phyloP scores from a whole-genome alignment of 768 basidiomycete genomes.

The Lentinula lateritia region DNA sequence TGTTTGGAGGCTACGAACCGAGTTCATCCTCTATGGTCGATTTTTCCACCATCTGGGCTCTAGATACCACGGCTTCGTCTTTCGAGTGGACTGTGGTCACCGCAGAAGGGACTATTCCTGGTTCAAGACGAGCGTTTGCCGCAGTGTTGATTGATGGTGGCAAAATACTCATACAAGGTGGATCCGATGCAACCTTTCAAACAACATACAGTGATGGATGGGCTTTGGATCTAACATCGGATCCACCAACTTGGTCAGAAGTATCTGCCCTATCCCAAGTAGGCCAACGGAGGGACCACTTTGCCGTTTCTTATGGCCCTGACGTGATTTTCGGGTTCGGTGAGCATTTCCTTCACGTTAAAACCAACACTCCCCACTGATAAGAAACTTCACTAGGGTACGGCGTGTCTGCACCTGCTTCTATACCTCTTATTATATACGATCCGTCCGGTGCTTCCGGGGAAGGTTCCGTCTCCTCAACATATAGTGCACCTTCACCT shows the following conservation, averaged over 20 bases:
- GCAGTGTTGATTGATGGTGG: conserved; percentile 41
- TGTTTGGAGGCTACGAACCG: conserved; percentile 68
- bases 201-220: conserved; percentile 61
- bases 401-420: conserved; percentile 42
- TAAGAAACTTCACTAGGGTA: conserved; percentile 32
- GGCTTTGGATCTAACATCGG: conserved; percentile 54
- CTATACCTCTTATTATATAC: conserved; percentile 52
- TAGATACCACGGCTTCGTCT: conserved; percentile 48
- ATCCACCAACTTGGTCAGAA: conserved; percentile 55
- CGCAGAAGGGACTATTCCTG: conserved; percentile 39
- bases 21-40: conserved; percentile 43
- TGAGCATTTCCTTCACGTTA: conserved; percentile 27
- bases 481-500: conserved; percentile 32
- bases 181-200: conserved; percentile 54
- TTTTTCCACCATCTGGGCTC: conserved; percentile 53
- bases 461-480: conserved; percentile 31
- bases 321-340: conserved; percentile 77
- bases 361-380: not conserved
- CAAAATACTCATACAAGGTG: conserved; percentile 74
- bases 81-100: conserved; percentile 46
- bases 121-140: conserved; percentile 60
- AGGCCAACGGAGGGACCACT: conserved; percentile 68
- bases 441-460: conserved; percentile 21
- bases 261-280: conserved; percentile 49
- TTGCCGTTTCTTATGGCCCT: conserved; percentile 54